Evolutionary conservation across 1,139 yeast species (phyloP), one percentile per base, ranked within the genome.

Genomic region (Lodderomyces theae): DNA sequence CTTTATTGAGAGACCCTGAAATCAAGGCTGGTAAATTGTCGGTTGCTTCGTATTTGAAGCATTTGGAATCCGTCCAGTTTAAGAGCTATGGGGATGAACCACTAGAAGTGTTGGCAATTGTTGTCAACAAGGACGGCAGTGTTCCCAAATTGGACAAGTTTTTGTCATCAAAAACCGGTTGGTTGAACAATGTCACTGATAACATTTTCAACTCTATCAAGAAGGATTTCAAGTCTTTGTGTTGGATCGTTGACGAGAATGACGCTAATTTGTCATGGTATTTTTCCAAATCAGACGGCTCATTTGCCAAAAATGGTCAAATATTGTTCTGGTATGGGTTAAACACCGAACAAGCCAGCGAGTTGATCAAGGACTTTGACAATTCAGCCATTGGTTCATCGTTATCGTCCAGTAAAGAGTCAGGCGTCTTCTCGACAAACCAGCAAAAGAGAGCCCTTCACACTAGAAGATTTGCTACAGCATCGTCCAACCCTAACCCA

Each of bases 101-200:
- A 26, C 75, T 89, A 57, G 97, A 92, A 57, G 97, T 89, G 3
- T 73, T 92, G 54, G 96, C 97, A 12, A 83, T 92, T 53, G 95
- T 92, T 29, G 71, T 73, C 33, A 60, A 61, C 33, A 63, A 64
- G 37, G 44, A 54, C 0, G 58, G 60, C 9, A 64, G 68, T 33
- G 68, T 86, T 43, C 85, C 97, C n/a, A 79, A 76, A 43, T 69
- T 92, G 49, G 96, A 88, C 63, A 89, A 88, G 63, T 88, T 92
- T 59, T 73, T 89, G 52, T 88, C 95, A 24, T 80, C 95, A 25
- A 82, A 86, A 62, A 79, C 86, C 45, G 97, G 97, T 35, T 92
- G 99, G 99, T 80, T 92, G 60, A 92, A 92, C 70, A 92, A 90
- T 53, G 97, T 92, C 44, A 86, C 96, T 43, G 99, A 92, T 57